Conservation (phyloP, 768 basidiomycete genomes). For the Lactarius trivialis region DNA sequence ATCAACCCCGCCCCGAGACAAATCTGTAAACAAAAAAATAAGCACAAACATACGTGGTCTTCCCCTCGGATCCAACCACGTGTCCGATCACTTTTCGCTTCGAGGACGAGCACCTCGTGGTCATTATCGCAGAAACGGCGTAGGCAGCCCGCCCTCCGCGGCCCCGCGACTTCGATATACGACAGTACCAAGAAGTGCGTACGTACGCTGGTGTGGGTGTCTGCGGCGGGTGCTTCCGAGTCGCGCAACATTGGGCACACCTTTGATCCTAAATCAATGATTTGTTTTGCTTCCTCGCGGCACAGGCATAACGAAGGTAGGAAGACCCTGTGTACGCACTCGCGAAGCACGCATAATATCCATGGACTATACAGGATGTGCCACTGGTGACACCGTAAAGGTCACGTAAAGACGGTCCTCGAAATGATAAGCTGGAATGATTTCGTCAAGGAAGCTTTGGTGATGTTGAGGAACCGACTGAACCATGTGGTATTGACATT, state of each 20-base stretch:
- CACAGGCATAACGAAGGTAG: not conserved
- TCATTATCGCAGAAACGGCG: not conserved
- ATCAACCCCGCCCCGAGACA: constrained; percentile 3
- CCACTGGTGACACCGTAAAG: not conserved
- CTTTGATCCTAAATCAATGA: not conserved
- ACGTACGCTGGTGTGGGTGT: not conserved
- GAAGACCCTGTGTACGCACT: not conserved
- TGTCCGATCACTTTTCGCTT: not conserved
- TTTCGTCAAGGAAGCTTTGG: not conserved
- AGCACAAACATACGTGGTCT: not conserved
- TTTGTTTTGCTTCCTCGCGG: not conserved
- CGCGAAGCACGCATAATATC: not conserved
- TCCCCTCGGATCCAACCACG: constrained; percentile 4
- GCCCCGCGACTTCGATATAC: constrained; percentile 1
- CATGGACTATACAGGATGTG: not conserved
- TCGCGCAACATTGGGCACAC: not conserved
- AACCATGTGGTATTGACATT: not conserved
- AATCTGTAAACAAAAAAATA: not conserved
- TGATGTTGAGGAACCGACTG: not conserved
- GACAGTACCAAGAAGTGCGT: not conserved
- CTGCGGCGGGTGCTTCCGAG: not conserved
- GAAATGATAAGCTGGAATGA: not conserved
- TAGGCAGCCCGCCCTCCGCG: constrained; percentile 13
- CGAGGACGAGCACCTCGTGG: constrained; percentile 4
- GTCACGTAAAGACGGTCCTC: not conserved